Conservation (phyloP, 352 stramenopile genomes). For the Globisporangium sylvaticum region DNA sequence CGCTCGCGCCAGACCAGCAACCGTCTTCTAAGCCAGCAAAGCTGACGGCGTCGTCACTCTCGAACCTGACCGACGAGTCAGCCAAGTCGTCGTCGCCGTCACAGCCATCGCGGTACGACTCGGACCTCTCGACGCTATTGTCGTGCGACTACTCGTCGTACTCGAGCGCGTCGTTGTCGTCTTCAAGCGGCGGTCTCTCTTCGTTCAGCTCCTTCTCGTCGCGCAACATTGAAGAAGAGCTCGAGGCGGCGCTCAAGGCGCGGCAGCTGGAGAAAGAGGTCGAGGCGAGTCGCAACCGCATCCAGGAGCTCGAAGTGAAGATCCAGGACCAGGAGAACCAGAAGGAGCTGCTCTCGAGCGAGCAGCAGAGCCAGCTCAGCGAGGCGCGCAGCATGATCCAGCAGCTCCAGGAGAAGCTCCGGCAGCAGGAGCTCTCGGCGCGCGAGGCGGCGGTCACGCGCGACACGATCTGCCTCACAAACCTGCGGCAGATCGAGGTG, state of each 20-base stretch:
- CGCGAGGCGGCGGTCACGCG: conserved; percentile 41
- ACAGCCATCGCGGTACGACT: conserved; percentile 23
- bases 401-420: conserved; percentile 52
- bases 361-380: conserved; percentile 52
- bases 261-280: conserved; percentile 71
- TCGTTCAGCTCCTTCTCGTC: conserved; percentile 13
- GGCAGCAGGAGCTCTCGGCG: conserved; percentile 49
- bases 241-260: conserved; percentile 51
- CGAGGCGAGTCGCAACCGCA: conserved; percentile 51
- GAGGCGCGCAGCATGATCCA: conserved; percentile 59
- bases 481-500: conserved; percentile 37
- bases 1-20: background rate
- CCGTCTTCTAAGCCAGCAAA: background rate
- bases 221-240: conserved; percentile 54
- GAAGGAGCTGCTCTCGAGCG: conserved; percentile 46
- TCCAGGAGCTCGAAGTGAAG: conserved; percentile 47
- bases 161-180: conserved; percentile 19
- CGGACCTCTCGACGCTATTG: conserved; percentile 34
- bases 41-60: conserved; percentile 6
- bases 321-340: conserved; percentile 56
- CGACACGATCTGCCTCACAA: conserved; percentile 55
- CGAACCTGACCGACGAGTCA: background rate
- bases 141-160: conserved; percentile 30
- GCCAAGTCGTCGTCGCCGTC: conserved; percentile 9
- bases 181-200: conserved; percentile 6